phyloP scores from a whole-genome alignment of 2,329 filamentous ascomycete species.

The Botrytis cinerea region DNA sequence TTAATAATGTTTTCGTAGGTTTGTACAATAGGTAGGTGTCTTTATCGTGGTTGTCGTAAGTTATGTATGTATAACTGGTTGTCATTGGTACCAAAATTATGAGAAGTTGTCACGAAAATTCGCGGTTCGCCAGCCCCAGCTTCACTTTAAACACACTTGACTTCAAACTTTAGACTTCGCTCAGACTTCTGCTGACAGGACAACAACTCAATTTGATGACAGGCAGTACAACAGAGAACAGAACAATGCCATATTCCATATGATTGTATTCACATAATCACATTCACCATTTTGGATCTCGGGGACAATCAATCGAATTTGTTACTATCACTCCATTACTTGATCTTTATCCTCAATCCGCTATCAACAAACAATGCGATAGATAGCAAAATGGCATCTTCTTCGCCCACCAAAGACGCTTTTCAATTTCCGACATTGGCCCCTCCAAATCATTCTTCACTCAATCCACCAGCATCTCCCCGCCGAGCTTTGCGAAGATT shows the following conservation, averaged over 20 bases:
- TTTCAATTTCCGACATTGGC: conserved; percentile 31
- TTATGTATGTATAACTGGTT: background rate
- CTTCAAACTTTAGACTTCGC: background rate
- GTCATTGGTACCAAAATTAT: background rate
- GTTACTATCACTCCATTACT: background rate
- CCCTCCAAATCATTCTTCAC: conserved; percentile 33
- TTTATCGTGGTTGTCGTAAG: background rate
- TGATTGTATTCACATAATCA: background rate
- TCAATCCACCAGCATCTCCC: conserved; percentile 60
- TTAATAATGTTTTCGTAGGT: background rate
- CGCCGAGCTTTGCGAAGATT: conserved; percentile 70
- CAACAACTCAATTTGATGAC: background rate
- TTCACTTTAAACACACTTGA: background rate
- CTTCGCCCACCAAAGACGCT: conserved; percentile 35
- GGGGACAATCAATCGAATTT: background rate
- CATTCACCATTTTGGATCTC: conserved; percentile 2
- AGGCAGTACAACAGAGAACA: background rate
- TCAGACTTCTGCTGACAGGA: conserved; percentile 12
- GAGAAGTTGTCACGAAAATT: conserved; percentile 9
- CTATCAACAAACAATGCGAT: conserved; percentile 10
- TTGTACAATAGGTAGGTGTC: background rate
- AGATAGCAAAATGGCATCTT: conserved; percentile 20
- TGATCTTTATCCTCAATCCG: too few relatives aligned
- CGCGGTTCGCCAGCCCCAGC: background rate
- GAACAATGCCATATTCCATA: background rate